Base-by-base conservation (phyloP, 495 filamentous ascomycete species). In the Penicillium antarcticum region DNA sequence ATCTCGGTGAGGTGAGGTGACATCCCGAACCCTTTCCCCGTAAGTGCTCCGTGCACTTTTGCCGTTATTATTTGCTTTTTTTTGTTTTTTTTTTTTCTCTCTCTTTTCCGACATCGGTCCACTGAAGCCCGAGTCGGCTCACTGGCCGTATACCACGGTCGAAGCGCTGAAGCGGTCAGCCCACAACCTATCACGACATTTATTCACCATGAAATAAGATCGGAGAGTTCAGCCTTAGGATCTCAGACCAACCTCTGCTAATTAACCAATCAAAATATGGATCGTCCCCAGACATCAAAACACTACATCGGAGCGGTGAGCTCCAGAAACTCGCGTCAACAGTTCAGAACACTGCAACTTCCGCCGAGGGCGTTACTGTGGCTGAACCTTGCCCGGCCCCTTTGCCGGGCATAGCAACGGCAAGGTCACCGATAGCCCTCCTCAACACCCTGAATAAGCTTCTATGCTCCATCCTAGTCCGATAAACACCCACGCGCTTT, bases 171-270 rank as follows among this genome's bases (percentile, higher is more conserved):
- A 61, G 61, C 52, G 58, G 31, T 55, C 47, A 33, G 45, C 46
- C 37, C 42, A 53, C 37, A 17, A 51, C 45, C 42, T 52, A 32
- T 42, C 51, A 44, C 40, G 56, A 55, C 52, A 56, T 52, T 48
- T 49, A 59, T 48, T 40, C 39, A 42, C 19, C 11, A n/a, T 14
- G n/a, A 29, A 36, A 44, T 45, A 24, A 40, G 21, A 45, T 29
- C n/a, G 38, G 32, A 61, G 37, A 54, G 58, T 57, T 62, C 55
- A 57, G 55, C 52, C 55, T 39, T 50, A 52, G 51, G 26, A 60
- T 56, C 55, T 54, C 53, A 54, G 51, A 10, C 23, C 17, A 34
- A 34, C 21, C 11, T 12, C 9, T 4, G 16, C 31, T 11, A 10
- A 45, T 26, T 45, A 13, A 24, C 7, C 4, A n/a, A n/a, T n/a